Percentiles rank a stretch among this genome's conserved stretches.
Conservation (phyloP, 1,284 basidiomycete genomes). For the Cryptococcus sp. region DNA sequence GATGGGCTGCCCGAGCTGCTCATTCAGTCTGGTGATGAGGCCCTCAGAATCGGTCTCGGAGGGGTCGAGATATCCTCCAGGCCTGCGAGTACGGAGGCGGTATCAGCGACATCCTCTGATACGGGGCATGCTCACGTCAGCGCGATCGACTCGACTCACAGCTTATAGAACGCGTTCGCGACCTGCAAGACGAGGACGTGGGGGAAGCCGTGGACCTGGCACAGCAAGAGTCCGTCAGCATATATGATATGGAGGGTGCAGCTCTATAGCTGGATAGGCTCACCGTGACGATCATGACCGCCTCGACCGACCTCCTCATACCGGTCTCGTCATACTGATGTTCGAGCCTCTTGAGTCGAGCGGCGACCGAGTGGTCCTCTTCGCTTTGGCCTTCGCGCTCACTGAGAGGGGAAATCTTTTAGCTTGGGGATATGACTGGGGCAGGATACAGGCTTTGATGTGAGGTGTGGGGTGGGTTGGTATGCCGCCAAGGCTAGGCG, state of each 20-base stretch:
- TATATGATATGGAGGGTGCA: background rate
- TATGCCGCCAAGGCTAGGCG: no score
- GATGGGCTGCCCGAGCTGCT: slow-evolving; percentile 64
- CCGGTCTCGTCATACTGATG: slow-evolving; percentile 97
- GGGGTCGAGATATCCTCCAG: slow-evolving; percentile 96
- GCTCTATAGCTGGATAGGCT: slow-evolving; percentile 22
- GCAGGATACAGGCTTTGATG: no score
- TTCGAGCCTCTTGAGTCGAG: slow-evolving; percentile 80
- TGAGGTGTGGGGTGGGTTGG: no score
- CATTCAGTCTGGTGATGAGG: slow-evolving; percentile 79
- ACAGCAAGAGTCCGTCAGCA: background rate
- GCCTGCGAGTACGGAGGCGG: slow-evolving; percentile 59
- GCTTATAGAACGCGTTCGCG: slow-evolving; percentile 97
- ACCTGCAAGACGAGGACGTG: slow-evolving; percentile 98
- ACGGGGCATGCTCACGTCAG: background rate
- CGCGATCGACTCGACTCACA: slow-evolving; percentile 58
- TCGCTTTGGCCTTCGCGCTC: slow-evolving; percentile 80
- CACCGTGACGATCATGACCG: slow-evolving; percentile 87
- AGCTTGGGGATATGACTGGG: background rate
- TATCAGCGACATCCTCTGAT: background rate
- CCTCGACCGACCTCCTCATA: slow-evolving; percentile 90
- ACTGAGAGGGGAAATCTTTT: slow-evolving; percentile 6
- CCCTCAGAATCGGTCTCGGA: slow-evolving; percentile 90
- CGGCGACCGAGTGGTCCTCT: slow-evolving; percentile 90
- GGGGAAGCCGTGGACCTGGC: slow-evolving; percentile 76